These are phyloP conservation scores for Coemansia erecta DNA, from an alignment of 192 early-diverging fungal species.

Conservation along the genomic window DNA sequence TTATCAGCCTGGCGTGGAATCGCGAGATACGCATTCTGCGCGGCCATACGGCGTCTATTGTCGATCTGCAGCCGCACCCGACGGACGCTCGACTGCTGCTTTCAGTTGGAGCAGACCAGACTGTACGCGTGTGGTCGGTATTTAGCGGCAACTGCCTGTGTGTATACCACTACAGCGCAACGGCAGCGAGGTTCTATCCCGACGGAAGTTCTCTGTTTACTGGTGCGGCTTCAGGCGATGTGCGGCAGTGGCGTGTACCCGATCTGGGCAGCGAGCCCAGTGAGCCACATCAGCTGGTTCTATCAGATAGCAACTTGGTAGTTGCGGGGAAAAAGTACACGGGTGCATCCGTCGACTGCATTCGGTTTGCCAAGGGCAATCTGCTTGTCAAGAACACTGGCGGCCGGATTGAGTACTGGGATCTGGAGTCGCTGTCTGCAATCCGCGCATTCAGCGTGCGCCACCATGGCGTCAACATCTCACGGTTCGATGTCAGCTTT, in stretches of 20 bases:
- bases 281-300: constrained; percentile 9
- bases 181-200: constrained; percentile 67
- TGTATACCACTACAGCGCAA: constrained; percentile 60
- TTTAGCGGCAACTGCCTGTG: constrained; percentile 59
- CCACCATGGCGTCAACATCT: constrained; percentile 44
- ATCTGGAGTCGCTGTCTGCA: constrained; percentile 52
- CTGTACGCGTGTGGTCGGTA: constrained; percentile 78
- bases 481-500: constrained; percentile 66
- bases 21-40: constrained; percentile 60
- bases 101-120: constrained; percentile 71
- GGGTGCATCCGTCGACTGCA: constrained; percentile 61
- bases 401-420: constrained; percentile 77
- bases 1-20: constrained; percentile 72
- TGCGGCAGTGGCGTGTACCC: constrained; percentile 59
- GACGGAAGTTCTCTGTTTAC: constrained; percentile 59
- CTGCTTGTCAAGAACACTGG: constrained; percentile 71
- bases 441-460: constrained; percentile 52
- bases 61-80: constrained; percentile 73
- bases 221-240: constrained; percentile 51
- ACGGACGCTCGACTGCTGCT: constrained; percentile 61
- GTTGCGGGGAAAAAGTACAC: constrained; percentile 18
- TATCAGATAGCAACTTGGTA: constrained; percentile 26
- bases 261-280: constrained; percentile 17
- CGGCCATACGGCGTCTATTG: constrained; percentile 60
- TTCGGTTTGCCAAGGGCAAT: constrained; percentile 65